Evolutionary conservation across 768 basidiomycete genomes (phyloP), one percentile per base, ranked within the genome.

Genomic region (Lentinula guzmanii): DNA sequence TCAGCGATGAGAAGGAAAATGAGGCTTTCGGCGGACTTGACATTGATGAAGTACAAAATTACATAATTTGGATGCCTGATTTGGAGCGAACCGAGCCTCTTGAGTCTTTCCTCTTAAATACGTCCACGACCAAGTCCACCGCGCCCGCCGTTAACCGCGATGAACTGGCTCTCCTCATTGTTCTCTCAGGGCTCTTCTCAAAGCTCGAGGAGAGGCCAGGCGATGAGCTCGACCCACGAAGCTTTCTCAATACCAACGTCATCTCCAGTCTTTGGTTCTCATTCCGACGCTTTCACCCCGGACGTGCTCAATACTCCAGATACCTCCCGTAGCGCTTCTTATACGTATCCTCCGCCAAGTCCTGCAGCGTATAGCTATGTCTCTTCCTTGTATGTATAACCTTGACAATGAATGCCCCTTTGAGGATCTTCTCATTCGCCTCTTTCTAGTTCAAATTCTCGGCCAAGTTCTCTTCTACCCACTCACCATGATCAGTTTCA

Each of bases 231-330:
- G 15, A 95, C 93, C 5, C 85, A 89, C 69, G 93, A 95, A 71
- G 93, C 94, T 64, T 95, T 95, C 75, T 89, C 90, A 53, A 79
- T 96, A 37, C 90, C 91, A 50, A 85, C 85, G 3, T 83, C 86
- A 28, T 89, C 90, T 28, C 89, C 89, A 15, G 75, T 76, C 60
- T 75, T 79, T 62, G 65, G 75, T 52, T 61, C 80, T 35, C 84
- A 84, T 68, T 82, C 82, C 24, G 86, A 86, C 68, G 77, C 82
- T 15, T 87, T 85, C 77, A 81, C 78, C 64, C 74, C 82, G 62
- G 83, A 85, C 62, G 72, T 81, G 39, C 75, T 82, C 5, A 73
- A 73, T 35, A 77, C 82, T 11, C 80, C 83, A 53, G 78, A 82
- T 9, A 69, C 76, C 42, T 75, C 80, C 13, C 73, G 72, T 63